These are phyloP conservation scores for Halophytophthora polymorphica DNA, from an alignment of 352 stramenopile genomes.

Conservation along the genomic window DNA sequence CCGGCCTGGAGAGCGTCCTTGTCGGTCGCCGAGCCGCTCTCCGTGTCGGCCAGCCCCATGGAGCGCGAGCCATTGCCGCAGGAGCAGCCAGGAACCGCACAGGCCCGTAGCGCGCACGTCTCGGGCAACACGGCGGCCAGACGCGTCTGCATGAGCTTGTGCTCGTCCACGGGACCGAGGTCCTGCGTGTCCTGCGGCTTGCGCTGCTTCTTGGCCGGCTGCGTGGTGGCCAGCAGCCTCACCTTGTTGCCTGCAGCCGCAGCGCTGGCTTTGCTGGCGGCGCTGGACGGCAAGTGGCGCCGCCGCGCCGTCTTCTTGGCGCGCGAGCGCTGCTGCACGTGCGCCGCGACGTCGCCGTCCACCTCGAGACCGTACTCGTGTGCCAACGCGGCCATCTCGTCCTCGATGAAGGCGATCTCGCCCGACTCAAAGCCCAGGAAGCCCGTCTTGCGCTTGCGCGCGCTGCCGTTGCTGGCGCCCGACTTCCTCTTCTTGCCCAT, in stretches of 20 bases:
- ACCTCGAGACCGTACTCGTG: constrained; percentile 76
- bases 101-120: constrained; percentile 40
- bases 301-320: constrained; percentile 44
- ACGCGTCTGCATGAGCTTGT: constrained; percentile 36
- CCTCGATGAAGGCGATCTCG: constrained; percentile 85
- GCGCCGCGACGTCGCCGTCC: constrained; percentile 59
- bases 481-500: constrained; percentile 25
- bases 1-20: constrained; percentile 30
- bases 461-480: constrained; percentile 1
- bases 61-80: constrained; percentile 46
- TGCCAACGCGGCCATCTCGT: constrained; percentile 78
- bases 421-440: constrained; percentile 66
- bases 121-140: constrained; percentile 58
- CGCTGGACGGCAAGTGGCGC: constrained; percentile 6
- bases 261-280: neutral
- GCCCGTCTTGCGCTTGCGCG: constrained; percentile 65
- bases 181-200: constrained; percentile 17
- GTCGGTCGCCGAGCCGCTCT: constrained; percentile 15
- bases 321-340: constrained; percentile 48
- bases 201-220: constrained; percentile 3
- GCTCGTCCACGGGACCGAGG: constrained; percentile 23
- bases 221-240: constrained; percentile 4
- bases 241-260: constrained; percentile 4
- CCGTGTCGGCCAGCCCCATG: constrained; percentile 21
- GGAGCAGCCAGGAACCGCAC: constrained; percentile 60